Evolutionary conservation across 805 yeast genomes (phyloP).

Genomic region (Cyberlindnera suaveolens): DNA sequence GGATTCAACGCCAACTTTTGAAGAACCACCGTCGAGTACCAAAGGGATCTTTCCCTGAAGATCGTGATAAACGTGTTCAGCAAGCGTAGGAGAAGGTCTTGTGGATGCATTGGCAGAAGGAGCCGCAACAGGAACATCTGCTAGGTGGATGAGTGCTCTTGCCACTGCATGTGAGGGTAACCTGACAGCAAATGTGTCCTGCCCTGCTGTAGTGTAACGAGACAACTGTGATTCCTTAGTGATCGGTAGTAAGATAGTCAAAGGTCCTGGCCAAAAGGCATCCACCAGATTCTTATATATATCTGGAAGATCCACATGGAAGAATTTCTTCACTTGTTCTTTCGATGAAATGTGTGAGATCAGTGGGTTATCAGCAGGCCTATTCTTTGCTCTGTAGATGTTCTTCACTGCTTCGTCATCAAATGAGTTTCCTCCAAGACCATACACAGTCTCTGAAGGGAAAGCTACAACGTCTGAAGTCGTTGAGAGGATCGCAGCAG

Average conservation of each 20-base stretch:
- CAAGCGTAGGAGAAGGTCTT: constrained; percentile 86
- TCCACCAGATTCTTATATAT: constrained; percentile 59
- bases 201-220: constrained; percentile 74
- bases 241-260: constrained; percentile 74
- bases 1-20: constrained; percentile 86
- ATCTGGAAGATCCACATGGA: constrained; percentile 55
- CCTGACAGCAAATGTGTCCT: constrained; percentile 86
- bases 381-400: constrained; percentile 82
- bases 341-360: constrained; percentile 83
- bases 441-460: constrained; percentile 97
- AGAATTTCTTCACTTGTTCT: constrained; percentile 58
- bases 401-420: constrained; percentile 64
- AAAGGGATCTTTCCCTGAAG: constrained; percentile 73
- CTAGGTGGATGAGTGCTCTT: constrained; percentile 75
- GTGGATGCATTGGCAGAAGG: constrained; percentile 98
- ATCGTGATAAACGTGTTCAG: constrained; percentile 80
- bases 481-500: constrained; percentile 48
- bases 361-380: constrained; percentile 94
- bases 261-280: constrained; percentile 93
- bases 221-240: constrained; percentile 51
- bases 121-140: constrained; percentile 91
- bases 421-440: constrained; percentile 84
- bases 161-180: constrained; percentile 87
- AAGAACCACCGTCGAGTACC: constrained; percentile 86
- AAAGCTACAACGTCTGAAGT: constrained; percentile 72